Evolutionary conservation across 1,139 yeast genomes (phyloP), one percentile per base, ranked within the genome.

Genomic region (Hyphopichia wangnamkhiaoensis): DNA sequence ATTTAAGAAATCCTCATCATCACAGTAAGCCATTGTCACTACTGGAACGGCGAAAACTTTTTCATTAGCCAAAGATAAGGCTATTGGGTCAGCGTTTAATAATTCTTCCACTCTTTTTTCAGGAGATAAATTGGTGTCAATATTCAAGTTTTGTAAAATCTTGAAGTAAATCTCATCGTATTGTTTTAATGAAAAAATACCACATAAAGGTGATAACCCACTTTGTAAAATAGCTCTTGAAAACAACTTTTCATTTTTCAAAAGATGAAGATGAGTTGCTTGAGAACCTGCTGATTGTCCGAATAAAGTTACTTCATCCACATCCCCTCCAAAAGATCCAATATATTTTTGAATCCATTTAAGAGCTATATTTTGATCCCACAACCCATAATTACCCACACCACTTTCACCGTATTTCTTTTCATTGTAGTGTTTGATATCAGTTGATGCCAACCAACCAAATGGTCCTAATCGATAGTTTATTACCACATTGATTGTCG

Each of bases 1-100:
- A 14, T 35, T 28, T 5, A 40, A 19, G 17, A 31, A 31, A 9
- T 37, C 41, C 3, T 27, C 19, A 31, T 45, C 47, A 20, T 46
- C 41, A 17, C 47, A 43, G 35, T 45, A 46, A 1, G 49, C 48
- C 49, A 46, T 45, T 2, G 49, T 46, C 7, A 45, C 49, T 17
- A 36, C 40, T 15, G 41, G 38, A 18, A 45, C 40, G 1, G 30
- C 39, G 9, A 24, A 34, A 9, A 45, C 35, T n/a, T 41, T 42
- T 40, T 35, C 49, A 33, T 42, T 42, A 1, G 37, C 45, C 10
- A 27, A 25, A 4, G 39, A 36, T 17, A 47, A 37, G 2, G 37
- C 32, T 8, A 34, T 33, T 9, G 41, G 28, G 30, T 45, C 49
- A 3, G 36, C 37, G 23, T 44, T 35, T n/a, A 46, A 25, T 8